These are phyloP conservation scores for Abelmoschus esculentus DNA, from an alignment of 345 rosid species.

Conservation along the genomic window DNA sequence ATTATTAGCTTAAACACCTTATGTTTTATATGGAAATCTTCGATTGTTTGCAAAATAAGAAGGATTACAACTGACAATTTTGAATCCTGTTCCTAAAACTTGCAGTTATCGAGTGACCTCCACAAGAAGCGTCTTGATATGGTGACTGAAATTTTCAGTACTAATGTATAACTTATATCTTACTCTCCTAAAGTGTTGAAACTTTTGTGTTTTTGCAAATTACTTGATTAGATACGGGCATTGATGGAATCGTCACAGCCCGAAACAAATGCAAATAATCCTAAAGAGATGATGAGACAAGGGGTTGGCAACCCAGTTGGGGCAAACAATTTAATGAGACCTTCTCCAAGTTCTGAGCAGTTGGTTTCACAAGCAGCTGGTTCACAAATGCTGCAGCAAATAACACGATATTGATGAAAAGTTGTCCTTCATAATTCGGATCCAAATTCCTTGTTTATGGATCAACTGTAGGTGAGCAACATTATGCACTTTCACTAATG, in stretches of 20 bases:
- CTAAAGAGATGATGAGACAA: conserved; percentile 54
- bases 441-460: conserved; percentile 5
- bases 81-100: conserved; percentile 17
- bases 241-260: conserved; percentile 56
- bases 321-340: conserved; percentile 50
- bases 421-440: conserved; percentile 8
- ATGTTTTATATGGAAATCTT: neutral
- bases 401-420: conserved; percentile 57
- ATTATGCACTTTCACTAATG: neutral
- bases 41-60: neutral
- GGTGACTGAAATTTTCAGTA: conserved; percentile 37
- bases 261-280: conserved; percentile 40
- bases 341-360: conserved; percentile 78
- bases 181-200: conserved; percentile 11
- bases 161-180: neutral
- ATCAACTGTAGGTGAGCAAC: conserved; percentile 19
- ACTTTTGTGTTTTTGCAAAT: neutral
- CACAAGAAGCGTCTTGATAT: conserved; percentile 73
- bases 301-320: conserved; percentile 53
- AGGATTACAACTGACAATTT: neutral
- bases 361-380: conserved; percentile 52
- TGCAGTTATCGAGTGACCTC: conserved; percentile 60
- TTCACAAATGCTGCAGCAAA: conserved; percentile 75
- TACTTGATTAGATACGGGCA: conserved; percentile 45
- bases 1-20: neutral